phyloP scores from a whole-genome alignment of 305 asterid genomes.

The Fraxinus albicans region DNA sequence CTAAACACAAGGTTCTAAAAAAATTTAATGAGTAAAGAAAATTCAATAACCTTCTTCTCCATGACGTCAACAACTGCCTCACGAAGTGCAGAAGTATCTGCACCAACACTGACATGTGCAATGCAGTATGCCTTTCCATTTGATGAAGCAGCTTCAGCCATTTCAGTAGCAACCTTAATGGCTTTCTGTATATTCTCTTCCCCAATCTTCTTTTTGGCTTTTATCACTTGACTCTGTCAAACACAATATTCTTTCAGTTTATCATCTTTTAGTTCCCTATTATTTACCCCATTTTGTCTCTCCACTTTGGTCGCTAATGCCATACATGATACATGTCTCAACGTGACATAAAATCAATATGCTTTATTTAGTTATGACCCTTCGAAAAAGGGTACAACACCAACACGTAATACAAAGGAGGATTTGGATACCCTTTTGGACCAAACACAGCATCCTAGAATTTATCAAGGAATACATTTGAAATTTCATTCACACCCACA shows the following conservation, averaged over 20 bases:
- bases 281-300: neutral
- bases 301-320: neutral
- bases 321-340: neutral
- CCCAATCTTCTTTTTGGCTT: constrained; percentile 82
- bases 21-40: neutral
- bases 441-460: constrained; percentile 1
- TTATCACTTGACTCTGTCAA: constrained; percentile 74
- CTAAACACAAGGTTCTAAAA: neutral
- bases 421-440: neutral
- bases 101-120: constrained; percentile 72
- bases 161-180: constrained; percentile 52
- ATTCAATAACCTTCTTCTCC: constrained; percentile 69
- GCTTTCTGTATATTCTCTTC: constrained; percentile 85
- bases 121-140: constrained; percentile 82
- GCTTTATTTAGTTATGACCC: neutral
- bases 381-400: neutral
- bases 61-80: constrained; percentile 96
- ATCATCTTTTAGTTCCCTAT: neutral
- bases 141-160: constrained; percentile 70
- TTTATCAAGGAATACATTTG: neutral
- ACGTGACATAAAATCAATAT: neutral
- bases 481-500: neutral
- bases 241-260: constrained; percentile 11
- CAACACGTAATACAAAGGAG: neutral
- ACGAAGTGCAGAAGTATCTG: constrained; percentile 90